Evolutionary conservation across 805 yeast genomes (phyloP), one percentile per base, ranked within the genome.

Genomic region (Cyberlindnera xylosilytica): DNA sequence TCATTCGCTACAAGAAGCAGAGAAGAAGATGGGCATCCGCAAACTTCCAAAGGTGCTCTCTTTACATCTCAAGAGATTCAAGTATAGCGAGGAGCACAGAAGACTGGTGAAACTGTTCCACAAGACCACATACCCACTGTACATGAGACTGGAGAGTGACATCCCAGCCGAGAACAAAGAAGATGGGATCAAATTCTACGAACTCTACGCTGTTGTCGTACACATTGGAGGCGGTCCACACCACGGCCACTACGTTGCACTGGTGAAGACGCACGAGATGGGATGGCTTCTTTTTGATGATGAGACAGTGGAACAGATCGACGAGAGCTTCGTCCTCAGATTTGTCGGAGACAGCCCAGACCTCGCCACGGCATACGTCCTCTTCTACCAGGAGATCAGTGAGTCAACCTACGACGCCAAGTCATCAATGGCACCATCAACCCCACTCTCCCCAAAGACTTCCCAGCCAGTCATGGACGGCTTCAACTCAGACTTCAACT

Each of bases 141-240:
- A 74, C 35, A 65, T 93, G 42, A 68, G 88, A 23, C 74, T 69
- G 60, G 46, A 53, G 19, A 46, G 49, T 20, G 58, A 81, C 56
- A 81, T 91, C 23, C 77, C 89, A 0, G 73, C 74, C 35, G 78
- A 75, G 53, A 65, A 64, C 19, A 63, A 69, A 13, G 70, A 76
- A 2, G 53, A 51, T 16, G 49, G 45, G 2, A 77, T 77, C 50
- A 78, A 76, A 53, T 69, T 81, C 16, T 93, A 89, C 57, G 96
- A 90, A 54, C 66, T 93, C 38, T 83, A 80, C 49, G 87, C 91
- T 0, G 81, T 91, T 33, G 93, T 93, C 11, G 89, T 93, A 10
- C 99, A 93, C 59, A 81, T 93, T 52, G 99, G 99, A 6, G 95
- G 97, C 4, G 97, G 98, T 0, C 97, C 98, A 1, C 89, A 88